Base-by-base conservation (phyloP, 2,329 filamentous ascomycete genomes). In the Plectosphaerella plurivora region DNA sequence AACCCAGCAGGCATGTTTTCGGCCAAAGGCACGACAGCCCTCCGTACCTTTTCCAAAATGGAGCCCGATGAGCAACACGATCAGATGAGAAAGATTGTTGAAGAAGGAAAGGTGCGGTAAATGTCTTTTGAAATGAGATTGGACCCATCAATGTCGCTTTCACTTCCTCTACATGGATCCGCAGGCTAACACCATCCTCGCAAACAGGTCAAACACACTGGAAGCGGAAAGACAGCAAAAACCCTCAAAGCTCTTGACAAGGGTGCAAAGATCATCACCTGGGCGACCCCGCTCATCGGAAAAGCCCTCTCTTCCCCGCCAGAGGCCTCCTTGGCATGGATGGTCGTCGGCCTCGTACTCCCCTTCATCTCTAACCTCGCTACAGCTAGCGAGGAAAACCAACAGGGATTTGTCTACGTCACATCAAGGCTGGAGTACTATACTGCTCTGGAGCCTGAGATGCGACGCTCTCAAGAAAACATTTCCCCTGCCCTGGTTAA, bases 331-430 rank as follows among this genome's bases (percentile, higher is more conserved):
- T 49, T 68, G 8, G 62, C 53, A 3, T 66, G 63, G 65, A 63
- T 62, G 4, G 72, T 71, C 57, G 65, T 73, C 55, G 68, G 61
- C 55, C 48, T 70, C 16, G 45, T 71, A 42, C 61, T 72, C 2
- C 68, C 68, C 0, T 58, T 72, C 4, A 60, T 73, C 41, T 67
- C 59, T 8, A 68, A 65, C 45, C 64, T 63, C 5, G 51, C 16
- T 8, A 55, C 57, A 1, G 66, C 60, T 10, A 56, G 64, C 0
- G 60, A 61, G 42, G 68, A 64, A 11, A 68, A 68, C 48, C 33
- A 39, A 2, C 55, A 65, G 10, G 69, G 69, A 0, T 65, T 73
- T 28, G 53, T 52, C 12, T 69, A 70, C 20, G 45, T 47, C 45
- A 65, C 63, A 5, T 53, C 61, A 9, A 63, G 63, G 4, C 66